Conservation (phyloP, 176 grass and related monocot species). For the Oryza nivara region DNA sequence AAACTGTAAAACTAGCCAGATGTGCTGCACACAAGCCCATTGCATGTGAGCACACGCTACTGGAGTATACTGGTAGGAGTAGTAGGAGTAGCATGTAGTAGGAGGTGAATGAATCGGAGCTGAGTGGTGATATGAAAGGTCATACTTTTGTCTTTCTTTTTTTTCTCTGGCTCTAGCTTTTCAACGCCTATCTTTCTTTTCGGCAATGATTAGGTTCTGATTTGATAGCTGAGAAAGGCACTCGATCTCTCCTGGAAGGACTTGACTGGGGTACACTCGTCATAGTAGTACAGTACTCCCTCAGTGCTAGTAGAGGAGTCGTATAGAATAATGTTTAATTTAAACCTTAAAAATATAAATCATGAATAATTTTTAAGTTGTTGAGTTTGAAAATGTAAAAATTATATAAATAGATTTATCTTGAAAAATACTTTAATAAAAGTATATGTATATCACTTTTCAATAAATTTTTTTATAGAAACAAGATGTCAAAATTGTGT, state of each 20-base stretch:
- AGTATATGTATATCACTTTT: too few relatives aligned
- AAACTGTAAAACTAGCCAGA: too few relatives aligned
- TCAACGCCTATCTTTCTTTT: slow-evolving; percentile 53
- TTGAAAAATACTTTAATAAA: too few relatives aligned
- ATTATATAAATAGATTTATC: too few relatives aligned
- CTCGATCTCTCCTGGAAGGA: not conserved
- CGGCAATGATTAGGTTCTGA: slow-evolving; percentile 74
- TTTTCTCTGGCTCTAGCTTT: not conserved
- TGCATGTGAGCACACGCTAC: not conserved
- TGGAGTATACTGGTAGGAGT: not conserved
- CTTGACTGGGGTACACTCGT: not conserved
- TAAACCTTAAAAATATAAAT: too few relatives aligned
- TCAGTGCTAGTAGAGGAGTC: too few relatives aligned
- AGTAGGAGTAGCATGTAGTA: not conserved
- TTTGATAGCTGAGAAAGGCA: slow-evolving; percentile 66
- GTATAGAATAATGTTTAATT: too few relatives aligned
- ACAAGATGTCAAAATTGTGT: too few relatives aligned
- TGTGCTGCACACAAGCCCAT: not conserved
- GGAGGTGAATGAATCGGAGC: not conserved
- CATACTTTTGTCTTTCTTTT: not conserved
- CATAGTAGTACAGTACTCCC: too few relatives aligned
- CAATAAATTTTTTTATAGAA: too few relatives aligned
- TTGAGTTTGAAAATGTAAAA: too few relatives aligned
- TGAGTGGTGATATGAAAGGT: slow-evolving; percentile 31
- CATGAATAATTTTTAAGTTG: too few relatives aligned